These are phyloP conservation scores for Mortierella sp. DNA, from an alignment of 371 early-diverging fungal genomes.

Conservation along the genomic window DNA sequence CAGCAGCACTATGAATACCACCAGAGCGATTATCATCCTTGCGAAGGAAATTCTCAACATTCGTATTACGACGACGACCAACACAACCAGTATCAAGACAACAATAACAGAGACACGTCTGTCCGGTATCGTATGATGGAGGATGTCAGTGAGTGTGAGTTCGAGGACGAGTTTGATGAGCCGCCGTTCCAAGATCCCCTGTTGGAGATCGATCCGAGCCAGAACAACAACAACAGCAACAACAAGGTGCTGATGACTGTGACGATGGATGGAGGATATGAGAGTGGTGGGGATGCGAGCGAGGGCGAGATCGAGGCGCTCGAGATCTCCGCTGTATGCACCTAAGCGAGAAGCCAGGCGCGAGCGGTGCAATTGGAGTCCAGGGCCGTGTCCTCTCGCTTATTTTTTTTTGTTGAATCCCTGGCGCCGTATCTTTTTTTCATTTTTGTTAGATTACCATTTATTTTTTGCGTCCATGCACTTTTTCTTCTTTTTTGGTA, in stretches of 20 bases:
- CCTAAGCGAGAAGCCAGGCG: background rate
- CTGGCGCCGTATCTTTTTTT: background rate
- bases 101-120: background rate
- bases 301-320: conserved; percentile 3
- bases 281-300: background rate
- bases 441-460: background rate
- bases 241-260: background rate
- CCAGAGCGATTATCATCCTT: background rate
- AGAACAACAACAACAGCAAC: too few relatives aligned
- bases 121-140: background rate
- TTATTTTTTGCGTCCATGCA: too few relatives aligned
- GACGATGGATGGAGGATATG: conserved; percentile 4
- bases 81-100: background rate
- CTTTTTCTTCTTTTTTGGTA: background rate
- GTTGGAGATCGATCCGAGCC: conserved; percentile 6
- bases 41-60: background rate
- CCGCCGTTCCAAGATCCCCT: conserved; percentile 23
- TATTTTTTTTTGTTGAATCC: background rate
- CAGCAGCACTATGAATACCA: background rate
- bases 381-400: too few relatives aligned
- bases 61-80: background rate
- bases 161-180: conserved; percentile 36
- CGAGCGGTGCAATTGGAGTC: too few relatives aligned
- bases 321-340: too few relatives aligned
- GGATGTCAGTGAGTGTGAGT: conserved; percentile 18